Evolutionary conservation across 345 rosid genomes (phyloP), one percentile per base, ranked within the genome.

Genomic region (Alliaria petiolata): DNA sequence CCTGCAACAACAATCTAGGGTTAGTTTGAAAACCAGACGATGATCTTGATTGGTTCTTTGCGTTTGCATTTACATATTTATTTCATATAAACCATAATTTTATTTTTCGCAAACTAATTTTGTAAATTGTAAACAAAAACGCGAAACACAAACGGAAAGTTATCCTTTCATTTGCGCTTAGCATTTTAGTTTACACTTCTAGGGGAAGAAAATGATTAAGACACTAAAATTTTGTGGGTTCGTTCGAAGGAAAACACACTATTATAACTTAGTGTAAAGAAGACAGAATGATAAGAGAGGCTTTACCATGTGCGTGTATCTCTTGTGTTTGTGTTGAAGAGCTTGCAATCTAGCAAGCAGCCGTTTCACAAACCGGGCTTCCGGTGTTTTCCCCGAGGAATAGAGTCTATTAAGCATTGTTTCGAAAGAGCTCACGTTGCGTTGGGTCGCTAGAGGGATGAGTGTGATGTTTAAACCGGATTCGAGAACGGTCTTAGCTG

Each of bases 251-350:
- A 26, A 34, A 42, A n/a, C 46, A 42, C 46, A 42, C 17, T 5
- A 42, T 14, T 42, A 44, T 15, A 44, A 43, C 9, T 15, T 25
- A 25, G 28, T 25, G 28, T 25, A 25, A 42, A 14, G 2, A 7
- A 14, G n/a, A 43, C 16, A 16, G 6, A 54, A 44, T 43, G 42
- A 45, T 6, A 55, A 44, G 4, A 58, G 67, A 57, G 33, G 25
- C 3, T 43, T 77, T 81, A 89, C 97, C 90, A 60, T 78, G 56
- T 93, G 98, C 7, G 51, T 58, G 66, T 93, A 93, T 84, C 87
- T 80, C 50, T 31, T 54, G 63, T 84, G 86, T 11, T 69, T 77
- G 55, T 71, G 69, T 26, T 85, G 84, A 83, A 89, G 68, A 57
- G 13, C 70, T 72, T 71, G 67, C 14, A 93, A 75, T 77, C 69